phyloP scores from a whole-genome alignment of 306 rosid species.

The Sesbania bispinosa region DNA sequence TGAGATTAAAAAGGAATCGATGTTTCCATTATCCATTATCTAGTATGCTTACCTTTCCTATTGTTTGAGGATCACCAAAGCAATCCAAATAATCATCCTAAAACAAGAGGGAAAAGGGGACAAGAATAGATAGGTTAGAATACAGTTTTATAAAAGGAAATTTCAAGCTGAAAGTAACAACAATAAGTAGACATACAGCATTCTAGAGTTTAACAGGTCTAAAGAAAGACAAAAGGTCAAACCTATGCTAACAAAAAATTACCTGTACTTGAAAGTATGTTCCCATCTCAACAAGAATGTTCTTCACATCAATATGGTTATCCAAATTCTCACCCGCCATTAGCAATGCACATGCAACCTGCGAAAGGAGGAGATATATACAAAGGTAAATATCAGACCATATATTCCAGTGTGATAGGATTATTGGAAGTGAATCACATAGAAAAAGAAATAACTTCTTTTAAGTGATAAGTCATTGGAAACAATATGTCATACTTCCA shows the following conservation, averaged over 20 bases:
- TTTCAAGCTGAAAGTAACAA: background rate
- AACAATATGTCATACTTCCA: background rate
- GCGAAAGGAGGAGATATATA: background rate
- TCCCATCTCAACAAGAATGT: conserved; percentile 61
- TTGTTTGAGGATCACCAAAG: conserved; percentile 75
- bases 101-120: background rate
- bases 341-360: conserved; percentile 61
- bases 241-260: background rate
- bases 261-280: conserved; percentile 67
- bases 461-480: background rate
- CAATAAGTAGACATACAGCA: background rate
- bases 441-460: background rate
- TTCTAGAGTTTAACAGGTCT: background rate
- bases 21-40: background rate
- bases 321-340: conserved; percentile 54
- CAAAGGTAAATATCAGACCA: conserved; percentile 17
- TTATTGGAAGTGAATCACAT: background rate
- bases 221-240: background rate
- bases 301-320: conserved; percentile 47
- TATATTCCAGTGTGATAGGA: conserved; percentile 13
- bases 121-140: background rate
- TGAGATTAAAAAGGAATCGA: conserved; percentile 24
- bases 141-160: background rate
- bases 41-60: conserved; percentile 67
- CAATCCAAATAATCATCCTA: conserved; percentile 98